Conservation (phyloP, 768 basidiomycete species). For the Trametes coccinea region DNA sequence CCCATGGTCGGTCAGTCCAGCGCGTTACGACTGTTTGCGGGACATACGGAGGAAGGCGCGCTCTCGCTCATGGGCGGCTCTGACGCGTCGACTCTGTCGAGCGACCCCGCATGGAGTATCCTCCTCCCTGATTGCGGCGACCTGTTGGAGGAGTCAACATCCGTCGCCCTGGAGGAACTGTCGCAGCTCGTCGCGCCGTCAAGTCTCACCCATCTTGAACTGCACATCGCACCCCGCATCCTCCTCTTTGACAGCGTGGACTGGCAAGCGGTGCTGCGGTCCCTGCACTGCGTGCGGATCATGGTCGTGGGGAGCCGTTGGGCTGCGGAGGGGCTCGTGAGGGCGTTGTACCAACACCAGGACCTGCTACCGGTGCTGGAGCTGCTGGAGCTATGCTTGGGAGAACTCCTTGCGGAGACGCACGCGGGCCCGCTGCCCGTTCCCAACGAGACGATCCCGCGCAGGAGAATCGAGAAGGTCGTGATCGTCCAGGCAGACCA, state of each 20-base stretch:
- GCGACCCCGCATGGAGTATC: not conserved
- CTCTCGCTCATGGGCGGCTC: not conserved
- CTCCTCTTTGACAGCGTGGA: not conserved
- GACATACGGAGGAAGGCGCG: not conserved
- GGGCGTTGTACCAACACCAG: not conserved
- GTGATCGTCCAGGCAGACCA: not conserved
- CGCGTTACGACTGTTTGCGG: slow-evolving; percentile 1
- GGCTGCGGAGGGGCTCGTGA: not conserved
- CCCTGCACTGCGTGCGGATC: not conserved
- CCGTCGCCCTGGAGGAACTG: not conserved
- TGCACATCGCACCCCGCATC: slow-evolving; percentile 4
- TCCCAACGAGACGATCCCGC: not conserved
- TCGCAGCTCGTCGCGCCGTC: not conserved
- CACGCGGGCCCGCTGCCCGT: not conserved
- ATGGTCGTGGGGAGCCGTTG: slow-evolving; percentile 1
- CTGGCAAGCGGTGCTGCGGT: not conserved
- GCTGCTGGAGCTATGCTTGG: slow-evolving; percentile 1
- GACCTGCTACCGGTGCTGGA: not conserved
- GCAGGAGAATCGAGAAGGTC: not conserved
- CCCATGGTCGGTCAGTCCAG: not conserved
- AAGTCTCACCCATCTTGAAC: not conserved
- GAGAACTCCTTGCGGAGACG: not conserved
- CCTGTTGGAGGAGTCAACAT: not conserved
- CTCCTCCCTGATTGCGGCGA: not conserved
- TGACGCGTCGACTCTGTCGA: not conserved